A percentile compares a stretch with the other conserved stretches of the same genome.
These are phyloP conservation scores for Heliosperma pusillum DNA, from an alignment of 148 eudicot genomes.

Conservation along the genomic window DNA sequence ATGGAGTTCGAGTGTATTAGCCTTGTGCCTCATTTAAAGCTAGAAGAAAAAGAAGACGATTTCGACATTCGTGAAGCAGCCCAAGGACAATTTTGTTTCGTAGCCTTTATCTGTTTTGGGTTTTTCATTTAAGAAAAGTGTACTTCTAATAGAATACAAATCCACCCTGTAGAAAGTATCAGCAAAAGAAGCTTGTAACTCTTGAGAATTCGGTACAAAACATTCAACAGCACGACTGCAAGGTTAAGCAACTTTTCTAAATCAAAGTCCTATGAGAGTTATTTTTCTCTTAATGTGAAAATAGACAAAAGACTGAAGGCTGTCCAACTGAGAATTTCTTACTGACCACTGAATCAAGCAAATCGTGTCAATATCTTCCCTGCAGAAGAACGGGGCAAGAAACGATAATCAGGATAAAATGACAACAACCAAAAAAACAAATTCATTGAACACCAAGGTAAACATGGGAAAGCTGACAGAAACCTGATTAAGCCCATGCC, in stretches of 20 bases:
- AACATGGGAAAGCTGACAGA: not conserved
- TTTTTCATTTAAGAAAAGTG: too few relatives aligned
- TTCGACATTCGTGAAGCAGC: too few relatives aligned
- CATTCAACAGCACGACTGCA: not conserved
- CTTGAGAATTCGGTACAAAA: not conserved
- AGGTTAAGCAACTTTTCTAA: not conserved
- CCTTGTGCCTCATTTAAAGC: too few relatives aligned
- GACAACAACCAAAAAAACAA: not conserved
- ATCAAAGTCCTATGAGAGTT: not conserved
- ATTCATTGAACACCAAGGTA: not conserved
- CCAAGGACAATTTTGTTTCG: too few relatives aligned
- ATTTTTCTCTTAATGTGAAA: not conserved
- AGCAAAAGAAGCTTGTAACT: not conserved
- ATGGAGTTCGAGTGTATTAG: too few relatives aligned
- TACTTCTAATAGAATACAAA: too few relatives aligned
- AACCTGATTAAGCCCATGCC: not conserved
- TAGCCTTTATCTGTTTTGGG: too few relatives aligned
- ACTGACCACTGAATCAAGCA: not conserved
- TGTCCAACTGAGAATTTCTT: constrained; percentile 1
- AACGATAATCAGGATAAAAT: not conserved
- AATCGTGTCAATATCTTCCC: constrained; percentile 3
- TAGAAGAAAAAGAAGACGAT: too few relatives aligned
- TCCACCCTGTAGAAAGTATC: not conserved
- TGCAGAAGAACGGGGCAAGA: not conserved
- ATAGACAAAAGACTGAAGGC: not conserved